Base-by-base conservation (phyloP, 1,284 basidiomycete genomes). In the Apiotrichum laibachii region DNA sequence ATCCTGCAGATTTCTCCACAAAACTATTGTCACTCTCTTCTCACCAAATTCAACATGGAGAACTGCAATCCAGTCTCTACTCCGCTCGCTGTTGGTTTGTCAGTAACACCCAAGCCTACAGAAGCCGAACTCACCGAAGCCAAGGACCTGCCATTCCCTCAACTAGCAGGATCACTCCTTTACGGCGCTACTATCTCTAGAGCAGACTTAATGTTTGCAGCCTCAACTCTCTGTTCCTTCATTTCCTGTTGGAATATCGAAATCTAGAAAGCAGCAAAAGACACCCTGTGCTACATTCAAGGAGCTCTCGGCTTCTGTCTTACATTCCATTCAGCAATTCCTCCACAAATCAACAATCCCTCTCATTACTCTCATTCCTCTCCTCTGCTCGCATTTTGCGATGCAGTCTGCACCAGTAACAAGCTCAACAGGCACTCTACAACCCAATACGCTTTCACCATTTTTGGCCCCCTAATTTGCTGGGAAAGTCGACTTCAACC, bases 401-500 rank as follows among this genome's bases (percentile, higher is more conserved):
- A 69, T 37, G 57, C 67, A 0, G 68, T 68, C 46, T 65, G 60
- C 60, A 66, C 54, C 11, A 65, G 62, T 4, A 50, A 58, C 60
- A 6, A 53, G 15, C 55, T 67, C 11, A 66, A 65, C 15, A 21
- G 64, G 11, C 37, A 61, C 11, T 71, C 71, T 6, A 72, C 68
- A 10, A 70, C 68, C 12, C 68, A 66, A 0, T 71, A 71, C 43
- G 9, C 67, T 16, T 67, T 66, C 60, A 59, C 64, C 8, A 26
- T 60, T 13, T 60, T 54, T 48, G 66, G 65, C 11, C 63, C 60
- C 10, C 19, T 54, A 0, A 57, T 67, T 10, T 62, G 57, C 8
- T 71, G 68, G 68, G 63, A 63, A 45, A 56, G 54, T 6, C 49
- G 59, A 43, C 46, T 65, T 13, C 70, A 71, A 52, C 60, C 65